These are phyloP conservation scores for Lyophyllum atratum DNA, from an alignment of 768 basidiomycete species.

Conservation along the genomic window DNA sequence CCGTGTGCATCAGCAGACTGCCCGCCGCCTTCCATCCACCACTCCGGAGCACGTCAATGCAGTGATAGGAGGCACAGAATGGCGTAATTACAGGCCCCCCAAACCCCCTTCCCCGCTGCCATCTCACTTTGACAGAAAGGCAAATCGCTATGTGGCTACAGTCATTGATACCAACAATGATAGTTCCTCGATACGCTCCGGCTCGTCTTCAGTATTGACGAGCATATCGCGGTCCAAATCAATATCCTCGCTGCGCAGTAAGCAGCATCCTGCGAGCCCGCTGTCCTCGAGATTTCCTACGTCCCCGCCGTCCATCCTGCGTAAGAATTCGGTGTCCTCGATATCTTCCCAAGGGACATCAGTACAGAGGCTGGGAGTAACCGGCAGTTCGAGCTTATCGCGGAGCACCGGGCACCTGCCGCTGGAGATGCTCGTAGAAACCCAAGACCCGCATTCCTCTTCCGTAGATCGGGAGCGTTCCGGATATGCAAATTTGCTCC, in stretches of 20 bases:
- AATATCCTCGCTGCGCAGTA: slow-evolving; percentile 30
- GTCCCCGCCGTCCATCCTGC: slow-evolving; percentile 28
- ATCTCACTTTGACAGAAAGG: slow-evolving; percentile 11
- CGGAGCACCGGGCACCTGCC: slow-evolving; percentile 47
- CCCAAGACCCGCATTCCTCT: slow-evolving; percentile 3
- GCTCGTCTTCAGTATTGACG: slow-evolving; percentile 41
- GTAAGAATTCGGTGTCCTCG: slow-evolving; percentile 56
- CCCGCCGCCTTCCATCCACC: slow-evolving; percentile 31
- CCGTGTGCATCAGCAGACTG: slow-evolving; percentile 43
- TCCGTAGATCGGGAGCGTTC: slow-evolving; percentile 25
- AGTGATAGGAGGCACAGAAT: slow-evolving; percentile 34
- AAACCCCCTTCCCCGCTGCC: slow-evolving; percentile 21
- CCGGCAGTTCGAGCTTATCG: slow-evolving; percentile 34
- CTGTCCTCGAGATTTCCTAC: slow-evolving; percentile 29
- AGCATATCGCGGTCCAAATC: slow-evolving; percentile 45
- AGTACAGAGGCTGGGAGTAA: slow-evolving; percentile 36
- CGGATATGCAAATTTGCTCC: slow-evolving; percentile 25
- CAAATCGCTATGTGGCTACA: slow-evolving; percentile 8
- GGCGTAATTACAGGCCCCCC: slow-evolving; percentile 30
- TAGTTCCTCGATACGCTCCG: slow-evolving; percentile 43
- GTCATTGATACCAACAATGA: slow-evolving; percentile 31
- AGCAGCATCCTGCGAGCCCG: slow-evolving; percentile 26
- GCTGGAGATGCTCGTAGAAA: slow-evolving; percentile 26
- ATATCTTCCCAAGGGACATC: slow-evolving; percentile 50
- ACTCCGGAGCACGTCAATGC: slow-evolving; percentile 30